Evolutionary conservation across 805 yeast genomes (phyloP).

Genomic region (Wickerhamomyces queroliae): DNA sequence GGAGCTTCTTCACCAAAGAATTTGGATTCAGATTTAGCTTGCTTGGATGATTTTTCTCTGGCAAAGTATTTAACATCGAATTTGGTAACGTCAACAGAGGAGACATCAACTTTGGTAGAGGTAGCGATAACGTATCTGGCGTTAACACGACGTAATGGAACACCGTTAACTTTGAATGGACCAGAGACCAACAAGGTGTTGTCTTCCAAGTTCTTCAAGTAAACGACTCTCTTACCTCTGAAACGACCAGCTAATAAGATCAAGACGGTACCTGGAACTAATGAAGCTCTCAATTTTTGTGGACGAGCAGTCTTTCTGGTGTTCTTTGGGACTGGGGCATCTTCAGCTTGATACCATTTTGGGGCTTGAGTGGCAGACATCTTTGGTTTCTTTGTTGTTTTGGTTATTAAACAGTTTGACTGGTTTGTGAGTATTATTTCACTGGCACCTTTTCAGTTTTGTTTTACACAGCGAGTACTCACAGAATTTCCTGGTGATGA

Average conservation of each 20-base stretch:
- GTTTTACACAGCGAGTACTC: too few relatives aligned
- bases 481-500: too few relatives aligned
- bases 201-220: slow-evolving; percentile 95
- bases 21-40: slow-evolving; percentile 85
- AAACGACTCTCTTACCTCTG: slow-evolving; percentile 99
- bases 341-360: slow-evolving; percentile 94
- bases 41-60: slow-evolving; percentile 82
- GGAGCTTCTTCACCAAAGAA: slow-evolving; percentile 74
- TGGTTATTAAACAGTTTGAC: slow-evolving; percentile 3
- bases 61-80: slow-evolving; percentile 95
- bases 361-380: slow-evolving; percentile 48
- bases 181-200: slow-evolving; percentile 96
- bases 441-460: too few relatives aligned
- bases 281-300: slow-evolving; percentile 90
- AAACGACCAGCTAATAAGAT: slow-evolving; percentile 98
- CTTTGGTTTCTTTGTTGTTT: slow-evolving; percentile 1
- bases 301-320: slow-evolving; percentile 90
- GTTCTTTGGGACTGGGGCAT: slow-evolving; percentile 80
- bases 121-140: slow-evolving; percentile 99
- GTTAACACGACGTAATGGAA: slow-evolving; percentile 98
- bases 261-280: slow-evolving; percentile 97
- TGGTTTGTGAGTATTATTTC: not conserved
- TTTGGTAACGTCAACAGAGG: slow-evolving; percentile 79
- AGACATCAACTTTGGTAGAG: slow-evolving; percentile 83
- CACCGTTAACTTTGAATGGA: slow-evolving; percentile 99